phyloP scores from a whole-genome alignment of 495 filamentous ascomycete species.

The Choiromyces venosus region DNA sequence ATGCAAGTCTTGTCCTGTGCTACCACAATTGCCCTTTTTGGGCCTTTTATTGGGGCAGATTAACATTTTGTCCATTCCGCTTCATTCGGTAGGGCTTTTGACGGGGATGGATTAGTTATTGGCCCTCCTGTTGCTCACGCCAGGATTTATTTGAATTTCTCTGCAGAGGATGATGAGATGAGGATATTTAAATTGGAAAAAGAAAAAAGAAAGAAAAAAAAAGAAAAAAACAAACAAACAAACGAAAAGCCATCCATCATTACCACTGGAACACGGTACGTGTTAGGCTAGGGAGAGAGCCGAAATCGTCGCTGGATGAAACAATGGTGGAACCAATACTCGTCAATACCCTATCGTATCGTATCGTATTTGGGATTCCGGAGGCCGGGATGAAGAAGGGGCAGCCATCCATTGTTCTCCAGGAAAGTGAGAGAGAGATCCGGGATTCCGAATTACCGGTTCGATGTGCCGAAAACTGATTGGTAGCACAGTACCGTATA shows the following conservation, averaged over 20 bases:
- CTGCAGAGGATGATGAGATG: neutral
- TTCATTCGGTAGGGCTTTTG: neutral
- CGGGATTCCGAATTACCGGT: neutral
- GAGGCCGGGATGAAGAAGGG: too few species aligned
- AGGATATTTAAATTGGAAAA: neutral
- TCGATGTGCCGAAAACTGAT: neutral
- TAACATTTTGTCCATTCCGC: neutral
- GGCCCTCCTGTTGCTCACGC: neutral
- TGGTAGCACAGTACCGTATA: neutral
- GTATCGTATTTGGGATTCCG: neutral
- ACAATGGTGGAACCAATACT: neutral
- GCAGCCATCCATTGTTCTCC: too few species aligned
- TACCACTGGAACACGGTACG: neutral
- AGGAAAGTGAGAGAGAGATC: too few species aligned
- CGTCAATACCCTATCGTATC: neutral
- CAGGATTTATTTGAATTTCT: neutral
- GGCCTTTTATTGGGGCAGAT: neutral
- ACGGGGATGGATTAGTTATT: neutral
- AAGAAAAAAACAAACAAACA: neutral
- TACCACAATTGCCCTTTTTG: neutral
- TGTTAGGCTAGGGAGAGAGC: neutral
- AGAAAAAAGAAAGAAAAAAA: neutral
- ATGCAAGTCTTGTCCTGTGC: neutral
- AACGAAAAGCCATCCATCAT: neutral
- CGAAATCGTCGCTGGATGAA: neutral